phyloP scores from a whole-genome alignment of 352 stramenopile genomes.

The Peronospora belbahrii region DNA sequence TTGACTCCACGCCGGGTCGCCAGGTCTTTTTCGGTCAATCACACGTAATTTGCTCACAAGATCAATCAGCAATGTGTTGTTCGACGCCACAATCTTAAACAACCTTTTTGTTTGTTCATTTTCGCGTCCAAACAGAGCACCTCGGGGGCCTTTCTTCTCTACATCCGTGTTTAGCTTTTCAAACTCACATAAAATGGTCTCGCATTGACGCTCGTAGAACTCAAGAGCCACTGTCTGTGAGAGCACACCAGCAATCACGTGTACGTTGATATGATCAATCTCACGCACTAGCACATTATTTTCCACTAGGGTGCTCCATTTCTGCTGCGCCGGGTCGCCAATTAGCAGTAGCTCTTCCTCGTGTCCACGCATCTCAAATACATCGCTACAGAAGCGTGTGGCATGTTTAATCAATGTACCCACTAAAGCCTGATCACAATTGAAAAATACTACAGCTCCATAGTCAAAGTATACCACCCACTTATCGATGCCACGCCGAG shows the following conservation, averaged over 20 bases:
- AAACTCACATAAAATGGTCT: constrained; percentile 93
- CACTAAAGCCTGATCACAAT: constrained; percentile 76
- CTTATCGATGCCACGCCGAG: constrained; percentile 81
- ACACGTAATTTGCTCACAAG: constrained; percentile 94
- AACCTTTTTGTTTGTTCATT: constrained; percentile 71
- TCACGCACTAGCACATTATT: constrained; percentile 78
- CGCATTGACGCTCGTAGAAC: constrained; percentile 93
- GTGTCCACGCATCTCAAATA: constrained; percentile 71
- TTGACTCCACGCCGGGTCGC: constrained; percentile 92
- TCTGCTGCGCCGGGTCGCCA: constrained; percentile 54
- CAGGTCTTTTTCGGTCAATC: constrained; percentile 88
- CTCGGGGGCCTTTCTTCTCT: constrained; percentile 64
- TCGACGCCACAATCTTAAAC: constrained; percentile 90
- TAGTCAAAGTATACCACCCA: constrained; percentile 92
- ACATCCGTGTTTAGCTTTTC: constrained; percentile 88
- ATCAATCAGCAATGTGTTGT: constrained; percentile 95
- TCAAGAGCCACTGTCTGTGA: constrained; percentile 94
- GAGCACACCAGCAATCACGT: constrained; percentile 93
- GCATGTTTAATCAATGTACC: constrained; percentile 70
- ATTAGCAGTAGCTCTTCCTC: constrained; percentile 75
- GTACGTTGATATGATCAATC: constrained; percentile 79
- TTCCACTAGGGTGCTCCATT: constrained; percentile 75
- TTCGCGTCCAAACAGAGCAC: constrained; percentile 68
- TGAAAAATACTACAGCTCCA: constrained; percentile 89
- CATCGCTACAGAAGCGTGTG: constrained; percentile 65